Percentiles rank a stretch among this genome's conserved stretches.
These are phyloP conservation scores for Nakaseomyces kungkrabaensis DNA, from an alignment of 1,139 yeast species.

Conservation along the genomic window DNA sequence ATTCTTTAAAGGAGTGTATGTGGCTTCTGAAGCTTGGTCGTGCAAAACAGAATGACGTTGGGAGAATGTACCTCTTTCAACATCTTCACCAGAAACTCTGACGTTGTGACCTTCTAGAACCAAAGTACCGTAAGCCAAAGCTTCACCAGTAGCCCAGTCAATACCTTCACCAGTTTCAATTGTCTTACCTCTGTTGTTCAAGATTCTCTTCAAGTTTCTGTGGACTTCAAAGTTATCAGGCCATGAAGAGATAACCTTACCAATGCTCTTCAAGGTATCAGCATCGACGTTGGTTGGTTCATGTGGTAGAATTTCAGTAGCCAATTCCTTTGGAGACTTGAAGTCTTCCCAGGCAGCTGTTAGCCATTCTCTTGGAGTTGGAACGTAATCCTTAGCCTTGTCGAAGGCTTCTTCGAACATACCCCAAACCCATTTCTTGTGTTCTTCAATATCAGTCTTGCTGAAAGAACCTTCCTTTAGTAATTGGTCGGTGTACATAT, in stretches of 20 bases:
- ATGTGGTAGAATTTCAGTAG: conserved; percentile 91
- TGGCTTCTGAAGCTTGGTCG: conserved; percentile 79
- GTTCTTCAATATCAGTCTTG: conserved; percentile 83
- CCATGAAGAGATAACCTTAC: conserved; percentile 67
- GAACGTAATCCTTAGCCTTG: conserved; percentile 81
- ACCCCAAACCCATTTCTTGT: conserved; percentile 97
- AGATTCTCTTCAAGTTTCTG: conserved; percentile 91
- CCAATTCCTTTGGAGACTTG: conserved; percentile 95
- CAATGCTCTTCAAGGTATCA: conserved; percentile 63
- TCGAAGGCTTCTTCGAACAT: conserved; percentile 80
- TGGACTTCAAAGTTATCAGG: conserved; percentile 89
- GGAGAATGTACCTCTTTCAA: conserved; percentile 99
- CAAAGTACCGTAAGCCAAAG: conserved; percentile 90
- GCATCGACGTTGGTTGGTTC: conserved; percentile 89
- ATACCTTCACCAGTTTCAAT: conserved; percentile 86
- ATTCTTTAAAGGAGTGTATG: conserved; percentile 77
- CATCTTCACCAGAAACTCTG: conserved; percentile 98
- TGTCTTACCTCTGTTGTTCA: conserved; percentile 77
- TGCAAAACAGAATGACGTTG: conserved; percentile 98
- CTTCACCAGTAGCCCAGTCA: conserved; percentile 99
- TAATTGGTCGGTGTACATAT: conserved; percentile 72
- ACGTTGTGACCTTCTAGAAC: conserved; percentile 91
- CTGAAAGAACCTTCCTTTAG: conserved; percentile 83
- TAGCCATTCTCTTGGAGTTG: conserved; percentile 95
- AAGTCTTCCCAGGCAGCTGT: conserved; percentile 99